Percentiles rank a stretch among this genome's conserved stretches.
Evolutionary conservation across 2,329 filamentous ascomycete genomes (phyloP).

Genomic region (Colletotrichum scovillei): DNA sequence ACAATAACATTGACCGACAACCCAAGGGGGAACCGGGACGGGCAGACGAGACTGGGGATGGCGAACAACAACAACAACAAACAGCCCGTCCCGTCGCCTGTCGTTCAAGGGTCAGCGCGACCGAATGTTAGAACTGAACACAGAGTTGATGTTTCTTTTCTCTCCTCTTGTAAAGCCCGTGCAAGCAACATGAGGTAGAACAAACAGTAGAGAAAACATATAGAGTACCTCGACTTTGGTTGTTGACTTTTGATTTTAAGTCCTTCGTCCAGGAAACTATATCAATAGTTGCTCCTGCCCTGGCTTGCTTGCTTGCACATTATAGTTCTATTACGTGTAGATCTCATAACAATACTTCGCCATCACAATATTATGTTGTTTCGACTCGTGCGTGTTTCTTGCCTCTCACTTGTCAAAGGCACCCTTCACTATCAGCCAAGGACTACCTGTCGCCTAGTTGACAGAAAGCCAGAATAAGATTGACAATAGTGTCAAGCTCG

Average conservation of each 20-base stretch:
- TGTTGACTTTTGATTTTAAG: background rate
- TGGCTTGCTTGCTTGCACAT: background rate
- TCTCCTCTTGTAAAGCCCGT: background rate
- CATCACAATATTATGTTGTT: background rate
- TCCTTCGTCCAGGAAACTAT: background rate
- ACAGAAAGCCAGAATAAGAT: background rate
- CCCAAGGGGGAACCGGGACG: background rate
- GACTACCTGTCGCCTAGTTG: background rate
- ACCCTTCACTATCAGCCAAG: too few relatives aligned
- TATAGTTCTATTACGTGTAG: background rate
- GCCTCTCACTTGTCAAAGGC: background rate
- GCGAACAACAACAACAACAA: conserved; percentile 13
- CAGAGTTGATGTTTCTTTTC: background rate
- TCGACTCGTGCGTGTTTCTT: background rate
- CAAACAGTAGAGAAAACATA: background rate
- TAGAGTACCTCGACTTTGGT: background rate
- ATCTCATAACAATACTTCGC: background rate
- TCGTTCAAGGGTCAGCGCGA: background rate
- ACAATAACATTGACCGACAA: conserved; percentile 1
- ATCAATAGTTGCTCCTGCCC: background rate
- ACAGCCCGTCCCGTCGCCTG: conserved; percentile 2
- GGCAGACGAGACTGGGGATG: too few relatives aligned
- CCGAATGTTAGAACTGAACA: background rate
- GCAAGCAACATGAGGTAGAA: background rate
- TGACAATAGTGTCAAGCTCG: background rate